Evolutionary conservation across 1,284 basidiomycete genomes (phyloP).

Genomic region (Trichosporon sp.): DNA sequence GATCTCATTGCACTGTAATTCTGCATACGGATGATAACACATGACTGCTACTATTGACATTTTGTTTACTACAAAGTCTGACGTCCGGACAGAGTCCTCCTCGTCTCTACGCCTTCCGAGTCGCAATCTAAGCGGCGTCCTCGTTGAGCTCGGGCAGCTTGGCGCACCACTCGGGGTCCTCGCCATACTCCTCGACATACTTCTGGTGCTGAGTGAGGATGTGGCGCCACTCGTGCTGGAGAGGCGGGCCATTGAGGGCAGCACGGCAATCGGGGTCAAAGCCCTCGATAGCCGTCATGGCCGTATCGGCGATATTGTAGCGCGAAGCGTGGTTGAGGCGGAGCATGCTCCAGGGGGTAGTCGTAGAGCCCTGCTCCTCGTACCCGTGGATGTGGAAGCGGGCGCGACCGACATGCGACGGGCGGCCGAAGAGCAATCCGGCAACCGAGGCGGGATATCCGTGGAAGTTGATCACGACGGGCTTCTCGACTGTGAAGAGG

Average conservation of each 20-base stretch:
- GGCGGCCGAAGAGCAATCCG: slow-evolving; percentile 45
- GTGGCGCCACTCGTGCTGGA: slow-evolving; percentile 45
- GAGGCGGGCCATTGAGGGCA: slow-evolving; percentile 41
- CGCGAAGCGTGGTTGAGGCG: slow-evolving; percentile 49
- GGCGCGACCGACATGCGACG: slow-evolving; percentile 42
- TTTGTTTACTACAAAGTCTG: background rate
- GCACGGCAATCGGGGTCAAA: slow-evolving; percentile 38
- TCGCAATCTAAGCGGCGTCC: background rate
- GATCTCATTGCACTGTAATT: too few species aligned
- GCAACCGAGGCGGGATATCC: slow-evolving; percentile 51
- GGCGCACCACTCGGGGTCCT: slow-evolving; percentile 43
- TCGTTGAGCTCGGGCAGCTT: slow-evolving; percentile 32
- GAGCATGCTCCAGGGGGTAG: slow-evolving; percentile 53
- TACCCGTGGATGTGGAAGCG: slow-evolving; percentile 49
- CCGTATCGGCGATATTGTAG: slow-evolving; percentile 49
- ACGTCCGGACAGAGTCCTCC: too few species aligned
- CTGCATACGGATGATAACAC: too few species aligned
- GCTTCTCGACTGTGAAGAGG: slow-evolving; percentile 65
- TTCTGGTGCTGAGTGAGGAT: slow-evolving; percentile 43
- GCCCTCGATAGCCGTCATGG: slow-evolving; percentile 41
- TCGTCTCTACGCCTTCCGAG: too few species aligned
- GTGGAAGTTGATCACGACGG: slow-evolving; percentile 77
- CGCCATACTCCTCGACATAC: slow-evolving; percentile 46
- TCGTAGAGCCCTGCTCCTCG: slow-evolving; percentile 51
- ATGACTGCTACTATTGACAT: background rate